These are phyloP conservation scores for Massarina eburnea DNA, from an alignment of 2,329 filamentous ascomycete species.

Conservation along the genomic window DNA sequence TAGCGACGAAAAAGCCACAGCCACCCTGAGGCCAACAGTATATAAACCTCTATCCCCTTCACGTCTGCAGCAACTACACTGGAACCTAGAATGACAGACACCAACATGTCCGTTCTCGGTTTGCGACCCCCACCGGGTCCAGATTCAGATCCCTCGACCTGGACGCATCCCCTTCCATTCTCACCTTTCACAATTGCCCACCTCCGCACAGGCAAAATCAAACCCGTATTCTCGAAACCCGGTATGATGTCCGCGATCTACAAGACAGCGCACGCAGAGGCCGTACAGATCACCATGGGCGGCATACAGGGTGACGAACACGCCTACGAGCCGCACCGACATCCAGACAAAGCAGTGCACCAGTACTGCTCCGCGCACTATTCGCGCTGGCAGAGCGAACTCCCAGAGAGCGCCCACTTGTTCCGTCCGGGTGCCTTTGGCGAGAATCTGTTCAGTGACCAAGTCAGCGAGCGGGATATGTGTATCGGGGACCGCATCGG, in stretches of 20 bases:
- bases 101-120: too few species aligned
- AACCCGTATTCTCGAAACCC: slow-evolving; percentile 54
- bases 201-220: slow-evolving; percentile 60
- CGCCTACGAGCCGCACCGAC: slow-evolving; percentile 63
- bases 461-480: slow-evolving; percentile 65
- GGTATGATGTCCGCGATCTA: slow-evolving; percentile 58
- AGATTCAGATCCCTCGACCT: slow-evolving; percentile 21
- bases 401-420: slow-evolving; percentile 53
- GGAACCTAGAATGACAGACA: too few species aligned
- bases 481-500: slow-evolving; percentile 65
- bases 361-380: slow-evolving; percentile 65
- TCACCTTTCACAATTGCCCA: slow-evolving; percentile 55
- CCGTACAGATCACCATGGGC: slow-evolving; percentile 50
- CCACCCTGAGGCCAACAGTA: too few species aligned
- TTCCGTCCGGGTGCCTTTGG: slow-evolving; percentile 64
- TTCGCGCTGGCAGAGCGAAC: slow-evolving; percentile 54
- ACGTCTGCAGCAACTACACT: too few species aligned
- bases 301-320: slow-evolving; percentile 65
- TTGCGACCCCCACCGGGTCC: too few species aligned
- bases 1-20: too few species aligned
- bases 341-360: slow-evolving; percentile 64
- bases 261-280: slow-evolving; percentile 50
- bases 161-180: slow-evolving; percentile 27
- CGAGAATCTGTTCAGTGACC: slow-evolving; percentile 62
- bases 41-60: too few species aligned